Evolutionary conservation across 768 basidiomycete species (phyloP), one percentile per base, ranked within the genome.

Genomic region (Mycena rosella): DNA sequence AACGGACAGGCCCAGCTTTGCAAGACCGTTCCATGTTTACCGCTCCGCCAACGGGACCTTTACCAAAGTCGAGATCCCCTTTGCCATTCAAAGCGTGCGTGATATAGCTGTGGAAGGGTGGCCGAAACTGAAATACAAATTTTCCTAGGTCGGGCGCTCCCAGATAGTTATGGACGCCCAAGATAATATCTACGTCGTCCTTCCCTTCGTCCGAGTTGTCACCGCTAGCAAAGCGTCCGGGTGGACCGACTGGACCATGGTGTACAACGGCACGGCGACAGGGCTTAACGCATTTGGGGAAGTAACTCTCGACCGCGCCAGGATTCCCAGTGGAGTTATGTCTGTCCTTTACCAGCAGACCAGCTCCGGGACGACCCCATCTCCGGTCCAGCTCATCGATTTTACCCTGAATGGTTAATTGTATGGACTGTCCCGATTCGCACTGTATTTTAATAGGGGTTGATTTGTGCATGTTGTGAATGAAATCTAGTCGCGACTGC

Each of bases 21-120:
- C 77, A 20, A 76, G 78, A 13, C 72, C 84, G 1, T 85, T 85
- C 79, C 84, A 85, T 65, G 71, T 85, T 14, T 85, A 77, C 66
- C 79, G 79, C 24, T 78, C 79, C 26, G 65, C 82, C 18, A 82
- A 77, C 55, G 81, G 81, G 11, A 77, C 78, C 6, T 84, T 83
- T 72, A 81, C 80, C 27, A 85, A 85, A 72, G 76, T 82, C 55
- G 84, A 85, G 52, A 85, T 85, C 40, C 83, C 83, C 7, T 84
- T 83, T 69, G 74, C 79, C 5, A 69, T 85, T 48, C 78, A 83
- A 38, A 58, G 81, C 17, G 83, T n/a, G n/a, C n/a, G n/a, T n/a
- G n/a, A n/a, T n/a, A n/a, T n/a, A n/a, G n/a, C n/a, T n/a, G n/a
- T n/a, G n/a, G n/a, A n/a, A n/a, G n/a, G n/a, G n/a, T n/a, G n/a